Conservation (phyloP, 2,329 filamentous ascomycete genomes). For the Neofusicoccum cordaticola region DNA sequence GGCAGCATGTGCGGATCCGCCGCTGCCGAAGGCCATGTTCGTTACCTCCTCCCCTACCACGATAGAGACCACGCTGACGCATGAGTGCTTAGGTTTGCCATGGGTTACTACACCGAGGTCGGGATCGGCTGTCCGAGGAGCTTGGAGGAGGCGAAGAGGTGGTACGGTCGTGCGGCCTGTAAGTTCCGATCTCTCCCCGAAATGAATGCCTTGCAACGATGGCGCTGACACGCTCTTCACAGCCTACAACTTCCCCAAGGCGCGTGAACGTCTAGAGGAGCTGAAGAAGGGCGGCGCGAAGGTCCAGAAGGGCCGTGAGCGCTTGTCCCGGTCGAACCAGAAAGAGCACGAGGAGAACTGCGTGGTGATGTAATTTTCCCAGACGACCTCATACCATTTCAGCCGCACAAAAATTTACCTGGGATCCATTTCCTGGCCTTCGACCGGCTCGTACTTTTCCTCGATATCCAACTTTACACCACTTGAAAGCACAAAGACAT, state of each 20-base stretch:
- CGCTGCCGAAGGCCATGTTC: slow-evolving; percentile 77
- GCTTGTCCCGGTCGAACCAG: slow-evolving; percentile 76
- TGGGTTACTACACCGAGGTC: slow-evolving; percentile 96
- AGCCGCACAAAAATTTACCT: no score
- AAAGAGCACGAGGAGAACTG: slow-evolving; percentile 89
- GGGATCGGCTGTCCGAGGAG: slow-evolving; percentile 86
- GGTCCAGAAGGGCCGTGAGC: slow-evolving; percentile 69
- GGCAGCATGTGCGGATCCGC: slow-evolving; percentile 74
- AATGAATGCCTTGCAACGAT: background rate
- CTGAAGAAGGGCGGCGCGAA: slow-evolving; percentile 77
- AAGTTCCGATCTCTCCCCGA: slow-evolving; percentile 45
- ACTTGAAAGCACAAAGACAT: background rate
- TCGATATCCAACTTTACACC: background rate
- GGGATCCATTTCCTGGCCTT: background rate
- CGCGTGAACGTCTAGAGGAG: slow-evolving; percentile 87
- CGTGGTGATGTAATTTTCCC: slow-evolving; percentile 63
- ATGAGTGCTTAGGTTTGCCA: slow-evolving; percentile 61
- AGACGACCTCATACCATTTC: no score
- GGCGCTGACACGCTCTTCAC: slow-evolving; percentile 21
- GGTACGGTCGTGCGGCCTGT: slow-evolving; percentile 98
- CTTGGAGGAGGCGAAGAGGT: slow-evolving; percentile 91
- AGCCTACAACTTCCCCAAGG: slow-evolving; percentile 95
- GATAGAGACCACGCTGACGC: no score
- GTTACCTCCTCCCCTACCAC: background rate
- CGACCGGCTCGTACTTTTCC: background rate